Conservation (phyloP, 1,139 yeast genomes). For the Debaryomyces subglobosus region DNA sequence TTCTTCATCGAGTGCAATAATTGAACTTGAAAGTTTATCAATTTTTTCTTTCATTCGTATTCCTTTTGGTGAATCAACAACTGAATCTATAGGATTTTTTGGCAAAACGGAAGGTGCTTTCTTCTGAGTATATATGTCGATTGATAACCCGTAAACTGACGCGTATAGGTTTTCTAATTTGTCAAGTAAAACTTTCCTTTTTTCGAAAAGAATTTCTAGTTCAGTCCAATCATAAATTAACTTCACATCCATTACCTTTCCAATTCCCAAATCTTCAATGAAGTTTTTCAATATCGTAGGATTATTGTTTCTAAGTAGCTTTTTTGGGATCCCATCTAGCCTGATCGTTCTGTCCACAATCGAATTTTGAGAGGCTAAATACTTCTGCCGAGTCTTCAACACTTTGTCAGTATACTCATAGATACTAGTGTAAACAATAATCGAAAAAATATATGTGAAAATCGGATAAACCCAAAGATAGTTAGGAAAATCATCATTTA, state of each 20-base stretch:
- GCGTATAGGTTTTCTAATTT: slow-evolving; percentile 52
- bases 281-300: slow-evolving; percentile 49
- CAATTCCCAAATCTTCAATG: slow-evolving; percentile 64
- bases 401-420: slow-evolving; percentile 72
- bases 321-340: slow-evolving; percentile 76
- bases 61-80: neutral
- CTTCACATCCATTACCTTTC: slow-evolving; percentile 57
- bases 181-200: slow-evolving; percentile 35
- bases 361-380: slow-evolving; percentile 85
- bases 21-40: slow-evolving; percentile 22
- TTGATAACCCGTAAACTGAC: slow-evolving; percentile 44
- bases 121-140: slow-evolving; percentile 40
- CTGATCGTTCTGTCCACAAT: slow-evolving; percentile 91
- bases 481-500: slow-evolving; percentile 30
- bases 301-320: slow-evolving; percentile 42
- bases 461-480: slow-evolving; percentile 79
- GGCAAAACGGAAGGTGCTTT: slow-evolving; percentile 33
- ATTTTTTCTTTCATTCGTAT: slow-evolving; percentile 16
- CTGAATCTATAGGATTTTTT: slow-evolving; percentile 2
- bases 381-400: slow-evolving; percentile 75
- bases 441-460: slow-evolving; percentile 84
- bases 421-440: slow-evolving; percentile 62
- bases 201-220: slow-evolving; percentile 43
- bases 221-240: slow-evolving; percentile 59
- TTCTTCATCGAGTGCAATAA: slow-evolving; percentile 29